phyloP scores from a whole-genome alignment of 257 asterid genomes.

The Solanum chilense region DNA sequence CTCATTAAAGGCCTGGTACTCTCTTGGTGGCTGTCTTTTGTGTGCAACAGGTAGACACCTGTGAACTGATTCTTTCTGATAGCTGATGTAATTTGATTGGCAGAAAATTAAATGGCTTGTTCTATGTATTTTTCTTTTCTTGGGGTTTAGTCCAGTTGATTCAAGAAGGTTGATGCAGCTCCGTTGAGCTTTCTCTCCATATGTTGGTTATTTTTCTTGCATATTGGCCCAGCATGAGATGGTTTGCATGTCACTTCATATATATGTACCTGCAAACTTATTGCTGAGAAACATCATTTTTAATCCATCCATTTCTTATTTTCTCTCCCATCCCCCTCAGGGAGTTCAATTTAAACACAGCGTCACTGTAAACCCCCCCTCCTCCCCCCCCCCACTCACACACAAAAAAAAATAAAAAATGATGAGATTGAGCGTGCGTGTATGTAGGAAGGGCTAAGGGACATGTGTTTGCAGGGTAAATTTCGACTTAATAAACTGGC shows the following conservation, averaged over 20 bases:
- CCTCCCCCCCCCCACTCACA: too few relatives aligned
- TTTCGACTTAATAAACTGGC: not conserved
- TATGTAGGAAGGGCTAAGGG: not conserved
- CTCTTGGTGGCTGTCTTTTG: slow-evolving; percentile 95
- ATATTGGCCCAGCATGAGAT: not conserved
- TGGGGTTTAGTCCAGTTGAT: not conserved
- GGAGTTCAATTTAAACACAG: not conserved
- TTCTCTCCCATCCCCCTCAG: not conserved
- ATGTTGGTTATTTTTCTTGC: not conserved
- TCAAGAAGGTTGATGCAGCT: not conserved
- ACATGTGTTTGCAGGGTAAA: not conserved
- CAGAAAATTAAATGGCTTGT: not conserved
- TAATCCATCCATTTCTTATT: not conserved
- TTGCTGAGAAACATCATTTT: not conserved
- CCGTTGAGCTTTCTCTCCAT: not conserved
- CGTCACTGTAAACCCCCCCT: not conserved
- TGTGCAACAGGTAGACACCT: slow-evolving; percentile 79
- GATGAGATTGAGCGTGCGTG: not conserved
- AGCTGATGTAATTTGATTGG: not conserved
- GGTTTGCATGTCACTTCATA: not conserved
- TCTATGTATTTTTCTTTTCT: not conserved
- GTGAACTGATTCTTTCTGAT: not conserved
- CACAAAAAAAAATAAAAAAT: not conserved
- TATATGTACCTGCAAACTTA: not conserved
- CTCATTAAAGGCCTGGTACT: slow-evolving; percentile 83